A percentile compares a stretch with the other conserved stretches of the same genome.
These are phyloP conservation scores for Eimeria falciformis DNA, from an alignment of 169 alveolate genomes.

Conservation along the genomic window DNA sequence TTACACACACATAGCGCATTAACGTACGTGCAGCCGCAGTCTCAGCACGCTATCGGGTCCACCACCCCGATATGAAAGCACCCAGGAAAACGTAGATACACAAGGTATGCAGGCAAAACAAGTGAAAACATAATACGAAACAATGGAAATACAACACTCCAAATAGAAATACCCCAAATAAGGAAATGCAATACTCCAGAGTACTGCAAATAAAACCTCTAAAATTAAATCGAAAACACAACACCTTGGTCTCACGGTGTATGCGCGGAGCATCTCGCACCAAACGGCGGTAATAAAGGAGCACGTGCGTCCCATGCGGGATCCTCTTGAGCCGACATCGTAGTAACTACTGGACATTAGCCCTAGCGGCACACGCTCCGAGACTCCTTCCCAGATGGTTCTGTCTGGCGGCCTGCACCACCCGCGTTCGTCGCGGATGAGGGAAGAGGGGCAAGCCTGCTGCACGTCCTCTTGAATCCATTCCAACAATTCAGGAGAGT, in stretches of 20 bases:
- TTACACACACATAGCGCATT: not conserved
- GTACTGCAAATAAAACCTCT: too few relatives aligned
- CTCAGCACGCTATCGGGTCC: too few relatives aligned
- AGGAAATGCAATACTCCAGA: too few relatives aligned
- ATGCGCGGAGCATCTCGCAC: constrained; percentile 94
- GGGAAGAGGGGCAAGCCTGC: constrained; percentile 13
- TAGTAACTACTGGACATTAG: constrained; percentile 82
- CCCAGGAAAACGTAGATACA: too few relatives aligned
- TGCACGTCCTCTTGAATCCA: constrained; percentile 39
- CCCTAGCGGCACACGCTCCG: constrained; percentile 72
- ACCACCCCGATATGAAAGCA: too few relatives aligned
- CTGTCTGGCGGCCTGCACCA: constrained; percentile 81
- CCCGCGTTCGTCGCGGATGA: constrained; percentile 47
- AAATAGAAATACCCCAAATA: too few relatives aligned
- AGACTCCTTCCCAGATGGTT: not conserved
- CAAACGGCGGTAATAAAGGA: constrained; percentile 93
- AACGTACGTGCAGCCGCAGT: too few relatives aligned
- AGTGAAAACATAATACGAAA: too few relatives aligned
- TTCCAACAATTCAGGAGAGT: constrained; percentile 36
- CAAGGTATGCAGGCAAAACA: too few relatives aligned
- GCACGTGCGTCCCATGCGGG: constrained; percentile 91
- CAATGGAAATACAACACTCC: too few relatives aligned
- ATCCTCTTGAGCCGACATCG: constrained; percentile 88
- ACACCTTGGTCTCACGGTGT: constrained; percentile 85
- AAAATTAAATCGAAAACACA: too few relatives aligned